Conservation (phyloP, 2,329 filamentous ascomycete species). For the Clarireedia homoeocarpa region DNA sequence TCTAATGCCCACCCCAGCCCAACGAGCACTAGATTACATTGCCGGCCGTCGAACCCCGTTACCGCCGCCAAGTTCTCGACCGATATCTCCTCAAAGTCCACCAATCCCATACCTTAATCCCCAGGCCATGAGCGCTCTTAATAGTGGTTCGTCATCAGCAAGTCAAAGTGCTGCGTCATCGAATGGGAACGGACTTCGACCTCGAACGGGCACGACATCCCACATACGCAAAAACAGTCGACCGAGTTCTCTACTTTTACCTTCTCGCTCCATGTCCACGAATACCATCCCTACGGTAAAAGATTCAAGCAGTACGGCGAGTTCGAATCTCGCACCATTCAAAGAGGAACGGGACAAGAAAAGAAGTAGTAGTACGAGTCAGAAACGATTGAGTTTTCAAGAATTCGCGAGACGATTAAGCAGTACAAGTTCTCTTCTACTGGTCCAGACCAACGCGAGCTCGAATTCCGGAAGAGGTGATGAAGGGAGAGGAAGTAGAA, state of each 20-base stretch:
- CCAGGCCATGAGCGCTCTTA: conserved; percentile 26
- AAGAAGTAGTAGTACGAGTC: conserved; percentile 42
- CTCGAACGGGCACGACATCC: conserved; percentile 20
- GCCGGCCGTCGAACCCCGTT: conserved; percentile 22
- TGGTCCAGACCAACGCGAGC: conserved; percentile 47
- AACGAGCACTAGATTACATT: conserved; percentile 30
- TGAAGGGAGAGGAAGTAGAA: conserved; percentile 19
- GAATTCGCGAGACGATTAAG: conserved; percentile 53
- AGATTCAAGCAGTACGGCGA: conserved; percentile 14
- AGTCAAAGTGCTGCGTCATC: conserved; percentile 2
- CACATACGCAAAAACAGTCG: conserved; percentile 14
- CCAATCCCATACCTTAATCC: conserved; percentile 24
- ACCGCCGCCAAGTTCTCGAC: conserved; percentile 8
- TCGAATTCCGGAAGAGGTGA: conserved; percentile 22
- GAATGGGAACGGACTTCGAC: conserved; percentile 14
- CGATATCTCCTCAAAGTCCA: conserved; percentile 19
- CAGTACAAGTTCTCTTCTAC: conserved; percentile 49
- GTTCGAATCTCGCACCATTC: conserved; percentile 11
- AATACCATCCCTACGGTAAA: conserved; percentile 15
- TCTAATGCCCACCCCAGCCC: conserved; percentile 26
- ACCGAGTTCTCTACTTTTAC: conserved; percentile 23
- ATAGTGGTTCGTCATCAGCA: conserved; percentile 12
- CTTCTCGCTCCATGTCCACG: conserved; percentile 24
- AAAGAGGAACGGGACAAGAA: conserved; percentile 35
- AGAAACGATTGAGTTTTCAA: conserved; percentile 52